Base-by-base conservation (phyloP, 768 basidiomycete species). In the Jaapia argillacea region DNA sequence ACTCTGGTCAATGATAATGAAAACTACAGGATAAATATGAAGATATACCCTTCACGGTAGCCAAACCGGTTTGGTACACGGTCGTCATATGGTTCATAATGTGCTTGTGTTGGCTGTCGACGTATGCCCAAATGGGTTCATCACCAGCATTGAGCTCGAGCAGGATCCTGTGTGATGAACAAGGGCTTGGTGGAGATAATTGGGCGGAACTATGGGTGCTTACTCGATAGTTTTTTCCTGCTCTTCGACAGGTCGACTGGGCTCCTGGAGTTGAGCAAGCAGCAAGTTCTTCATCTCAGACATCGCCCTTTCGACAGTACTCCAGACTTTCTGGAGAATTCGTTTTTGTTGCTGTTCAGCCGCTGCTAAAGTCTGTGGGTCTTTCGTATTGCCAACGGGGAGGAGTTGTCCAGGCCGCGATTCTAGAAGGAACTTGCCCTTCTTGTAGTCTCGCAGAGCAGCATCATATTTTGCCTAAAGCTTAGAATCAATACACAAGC, bases 171-270 rank as follows among this genome's bases (percentile, higher is more conserved):
- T 0, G 27, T 48, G 40, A 54, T 36, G 59, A 31, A 25, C 24
- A 27, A 39, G 7, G n/a, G 31, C 41, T 7, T 36, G 18, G 25
- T 40, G 12, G 28, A 33, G 4, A 22, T 23, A 41, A 35, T 45
- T 16, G 36, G 18, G 14, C 28, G 4, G 20, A 39, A 10, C 7
- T 10, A 10, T 38, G 3, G 1, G 64, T 81, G 52, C 54, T n/a
- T n/a, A 91, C 96, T 98, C 93, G 43, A 99, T 85, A 1, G 88
- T 96, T 67, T 88, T 91, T 65, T 97, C 93, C 47, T 96, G 91
- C 51, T 98, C 94, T 50, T 99, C 96, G 3, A 91, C 72, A 37
- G 75, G 80, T 40, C 88, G 73, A 41, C 66, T 71, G 3, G 83
- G 73, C 52, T 97, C 90, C 59, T 86, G 80, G 36, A 99, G 61